Conservation (phyloP, 371 early-diverging fungal genomes). For the Apophysomyces trapeziformis region DNA sequence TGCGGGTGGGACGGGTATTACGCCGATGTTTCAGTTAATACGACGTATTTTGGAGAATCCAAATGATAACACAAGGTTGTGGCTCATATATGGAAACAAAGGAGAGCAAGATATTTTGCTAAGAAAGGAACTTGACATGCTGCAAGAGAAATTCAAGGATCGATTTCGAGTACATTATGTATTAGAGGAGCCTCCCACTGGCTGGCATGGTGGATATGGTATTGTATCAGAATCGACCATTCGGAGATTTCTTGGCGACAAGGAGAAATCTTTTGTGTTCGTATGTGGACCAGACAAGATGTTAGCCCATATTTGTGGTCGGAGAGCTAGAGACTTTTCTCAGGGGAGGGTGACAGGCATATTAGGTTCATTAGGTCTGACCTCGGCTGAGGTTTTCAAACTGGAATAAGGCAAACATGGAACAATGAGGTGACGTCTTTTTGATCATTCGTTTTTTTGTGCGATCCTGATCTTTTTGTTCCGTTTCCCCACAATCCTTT, state of each 20-base stretch:
- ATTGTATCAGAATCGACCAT: constrained; percentile 83
- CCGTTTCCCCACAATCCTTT: constrained; percentile 3
- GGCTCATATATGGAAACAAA: constrained; percentile 89
- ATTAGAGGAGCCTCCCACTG: constrained; percentile 75
- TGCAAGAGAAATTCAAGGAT: constrained; percentile 73
- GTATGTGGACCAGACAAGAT: constrained; percentile 55
- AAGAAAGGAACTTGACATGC: constrained; percentile 76
- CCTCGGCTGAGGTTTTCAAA: constrained; percentile 48
- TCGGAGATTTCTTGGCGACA: constrained; percentile 56
- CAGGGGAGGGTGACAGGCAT: constrained; percentile 51
- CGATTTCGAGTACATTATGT: constrained; percentile 83
- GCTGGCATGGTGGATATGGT: constrained; percentile 84
- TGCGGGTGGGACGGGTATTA: constrained; percentile 92
- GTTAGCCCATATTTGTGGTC: constrained; percentile 44
- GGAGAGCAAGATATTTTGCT: constrained; percentile 86
- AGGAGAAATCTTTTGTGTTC: constrained; percentile 42
- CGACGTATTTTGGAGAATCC: constrained; percentile 81
- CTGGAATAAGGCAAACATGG: constrained; percentile 27
- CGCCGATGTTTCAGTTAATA: constrained; percentile 92
- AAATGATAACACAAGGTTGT: constrained; percentile 70
- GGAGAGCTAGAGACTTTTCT: constrained; percentile 42
- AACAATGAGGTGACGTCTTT: constrained; percentile 3
- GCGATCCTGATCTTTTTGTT: constrained; percentile 15
- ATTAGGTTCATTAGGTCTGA: constrained; percentile 34
- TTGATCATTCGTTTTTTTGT: constrained; percentile 13